Percentiles rank a stretch among this genome's conserved stretches.
Evolutionary conservation across 176 grass and related monocot species (phyloP).

Genomic region (sorghum (Sorghum bicolor)): DNA sequence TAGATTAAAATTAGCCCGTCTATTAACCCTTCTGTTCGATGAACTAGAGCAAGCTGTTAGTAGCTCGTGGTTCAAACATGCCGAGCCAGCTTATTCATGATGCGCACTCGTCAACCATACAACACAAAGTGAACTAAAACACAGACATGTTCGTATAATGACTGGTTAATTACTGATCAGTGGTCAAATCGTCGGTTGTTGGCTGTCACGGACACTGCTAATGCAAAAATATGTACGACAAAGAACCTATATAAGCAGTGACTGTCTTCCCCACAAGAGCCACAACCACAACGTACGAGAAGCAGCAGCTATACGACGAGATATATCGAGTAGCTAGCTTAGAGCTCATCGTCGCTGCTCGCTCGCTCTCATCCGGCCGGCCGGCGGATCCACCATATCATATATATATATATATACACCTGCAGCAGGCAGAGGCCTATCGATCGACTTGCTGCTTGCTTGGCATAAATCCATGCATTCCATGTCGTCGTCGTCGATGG

Average conservation of each 20-base stretch:
- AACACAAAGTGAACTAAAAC: background rate
- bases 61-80: too few relatives aligned
- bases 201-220: background rate
- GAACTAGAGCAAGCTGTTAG: too few relatives aligned
- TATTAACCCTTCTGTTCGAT: too few relatives aligned
- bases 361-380: background rate
- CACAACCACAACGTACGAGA: background rate
- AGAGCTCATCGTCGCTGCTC: background rate
- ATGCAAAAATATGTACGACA: background rate
- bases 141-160: background rate
- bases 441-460: too few relatives aligned
- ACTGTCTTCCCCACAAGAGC: background rate
- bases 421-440: background rate
- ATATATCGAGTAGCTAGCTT: background rate
- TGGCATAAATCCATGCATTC: too few relatives aligned
- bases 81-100: background rate
- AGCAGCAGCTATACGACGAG: background rate
- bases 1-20: too few relatives aligned
- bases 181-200: background rate
- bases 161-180: background rate
- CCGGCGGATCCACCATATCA: too few relatives aligned
- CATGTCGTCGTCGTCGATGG: background rate
- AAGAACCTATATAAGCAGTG: constrained; percentile 20
- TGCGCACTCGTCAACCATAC: background rate
- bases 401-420: too few relatives aligned